Evolutionary conservation across 1,284 basidiomycete species (phyloP).

Genomic region (Mycosarcoma mackinlayi): DNA sequence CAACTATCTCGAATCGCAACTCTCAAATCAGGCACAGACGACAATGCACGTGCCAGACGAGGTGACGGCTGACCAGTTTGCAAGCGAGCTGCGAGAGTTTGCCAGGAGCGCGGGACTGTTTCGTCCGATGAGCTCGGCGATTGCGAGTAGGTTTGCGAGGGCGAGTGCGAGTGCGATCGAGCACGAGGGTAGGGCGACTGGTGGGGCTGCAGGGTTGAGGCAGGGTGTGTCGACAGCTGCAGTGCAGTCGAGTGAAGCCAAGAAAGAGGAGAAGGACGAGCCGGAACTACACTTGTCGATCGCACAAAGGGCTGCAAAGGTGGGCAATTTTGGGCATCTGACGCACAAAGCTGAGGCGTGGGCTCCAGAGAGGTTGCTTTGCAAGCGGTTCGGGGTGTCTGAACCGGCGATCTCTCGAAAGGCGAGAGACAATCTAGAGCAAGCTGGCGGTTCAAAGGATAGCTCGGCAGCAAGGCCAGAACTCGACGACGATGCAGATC

Average conservation of each 20-base stretch:
- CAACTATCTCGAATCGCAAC: constrained; percentile 81
- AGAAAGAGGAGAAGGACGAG: constrained; percentile 70
- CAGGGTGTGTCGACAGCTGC: constrained; percentile 68
- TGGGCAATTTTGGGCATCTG: constrained; percentile 87
- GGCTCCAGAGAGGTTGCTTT: constrained; percentile 83
- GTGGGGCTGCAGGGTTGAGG: constrained; percentile 71
- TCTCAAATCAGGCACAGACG: constrained; percentile 70
- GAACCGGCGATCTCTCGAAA: constrained; percentile 72
- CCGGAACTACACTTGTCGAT: too few relatives aligned
- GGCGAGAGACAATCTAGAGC: not conserved
- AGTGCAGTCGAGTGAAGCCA: constrained; percentile 60
- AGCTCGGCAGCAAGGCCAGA: not conserved
- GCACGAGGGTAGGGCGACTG: constrained; percentile 70
- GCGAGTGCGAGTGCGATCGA: constrained; percentile 71
- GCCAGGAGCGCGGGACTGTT: constrained; percentile 87
- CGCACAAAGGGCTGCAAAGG: constrained; percentile 80
- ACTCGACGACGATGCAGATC: constrained; percentile 21
- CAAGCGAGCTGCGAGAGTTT: constrained; percentile 86
- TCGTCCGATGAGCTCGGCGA: constrained; percentile 88
- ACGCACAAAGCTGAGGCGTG: constrained; percentile 81
- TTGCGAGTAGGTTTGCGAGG: constrained; percentile 87
- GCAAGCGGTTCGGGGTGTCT: constrained; percentile 92
- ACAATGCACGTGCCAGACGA: constrained; percentile 71
- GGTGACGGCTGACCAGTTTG: constrained; percentile 75
- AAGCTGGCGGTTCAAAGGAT: too few relatives aligned